These are phyloP conservation scores for Trichophyton benhamiae DNA, from an alignment of 2,329 filamentous ascomycete species.

Conservation along the genomic window DNA sequence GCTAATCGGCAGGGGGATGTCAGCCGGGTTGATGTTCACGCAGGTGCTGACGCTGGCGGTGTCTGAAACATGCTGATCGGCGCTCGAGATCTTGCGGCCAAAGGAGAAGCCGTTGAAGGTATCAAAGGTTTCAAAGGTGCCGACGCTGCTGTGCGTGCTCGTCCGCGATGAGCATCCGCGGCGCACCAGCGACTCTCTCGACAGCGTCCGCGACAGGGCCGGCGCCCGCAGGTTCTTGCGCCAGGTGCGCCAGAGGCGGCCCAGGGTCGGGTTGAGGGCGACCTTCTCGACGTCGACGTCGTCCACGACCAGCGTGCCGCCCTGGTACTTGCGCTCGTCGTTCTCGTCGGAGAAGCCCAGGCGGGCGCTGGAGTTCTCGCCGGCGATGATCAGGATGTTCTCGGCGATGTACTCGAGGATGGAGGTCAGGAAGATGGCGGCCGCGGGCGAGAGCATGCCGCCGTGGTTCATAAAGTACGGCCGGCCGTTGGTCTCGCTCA, in stretches of 20 bases:
- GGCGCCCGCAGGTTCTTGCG: conserved; percentile 53
- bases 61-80: conserved; percentile 6
- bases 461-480: conserved; percentile 45
- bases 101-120: conserved; percentile 6
- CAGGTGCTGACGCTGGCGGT: conserved; percentile 6
- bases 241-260: conserved; percentile 88
- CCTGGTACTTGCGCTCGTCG: conserved; percentile 28
- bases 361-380: conserved; percentile 57
- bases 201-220: conserved; percentile 30
- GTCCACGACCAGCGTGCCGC: conserved; percentile 59
- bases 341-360: conserved; percentile 41
- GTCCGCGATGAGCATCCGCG: conserved; percentile 17
- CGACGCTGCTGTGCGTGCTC: conserved; percentile 30
- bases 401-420: conserved; percentile 91
- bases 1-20: conserved; percentile 56
- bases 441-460: conserved; percentile 70
- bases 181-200: conserved; percentile 29
- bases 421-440: conserved; percentile 90
- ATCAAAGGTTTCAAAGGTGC: conserved; percentile 16
- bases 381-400: conserved; percentile 74
- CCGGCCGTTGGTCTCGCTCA: conserved; percentile 44
- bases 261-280: conserved; percentile 76
- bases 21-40: conserved; percentile 37
- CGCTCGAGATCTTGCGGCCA: not conserved
- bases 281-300: conserved; percentile 88